phyloP scores from a whole-genome alignment of 2,329 filamentous ascomycete species.

The Colletotrichum acutatum region DNA sequence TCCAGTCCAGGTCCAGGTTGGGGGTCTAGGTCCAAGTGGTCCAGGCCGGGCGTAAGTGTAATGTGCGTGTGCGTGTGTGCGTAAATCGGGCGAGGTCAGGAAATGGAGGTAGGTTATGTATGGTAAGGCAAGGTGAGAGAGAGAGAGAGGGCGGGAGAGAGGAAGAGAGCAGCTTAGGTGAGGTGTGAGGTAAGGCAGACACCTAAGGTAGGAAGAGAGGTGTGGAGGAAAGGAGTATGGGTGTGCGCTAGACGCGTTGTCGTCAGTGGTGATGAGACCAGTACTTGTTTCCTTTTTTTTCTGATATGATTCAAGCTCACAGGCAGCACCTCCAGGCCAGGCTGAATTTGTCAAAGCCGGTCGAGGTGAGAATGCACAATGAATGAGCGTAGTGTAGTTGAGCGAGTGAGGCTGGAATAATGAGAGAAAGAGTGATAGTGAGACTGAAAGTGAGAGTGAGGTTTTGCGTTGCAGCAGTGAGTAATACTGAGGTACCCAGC shows the following conservation, averaged over 20 bases:
- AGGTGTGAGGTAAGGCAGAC: background rate
- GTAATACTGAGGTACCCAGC: background rate
- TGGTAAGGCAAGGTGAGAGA: background rate
- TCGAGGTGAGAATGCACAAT: background rate
- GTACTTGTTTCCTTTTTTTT: background rate
- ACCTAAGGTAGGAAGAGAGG: background rate
- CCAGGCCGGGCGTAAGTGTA: constrained; percentile 26
- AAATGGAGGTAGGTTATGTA: background rate
- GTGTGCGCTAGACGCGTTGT: constrained; percentile 3
- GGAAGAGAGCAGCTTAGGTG: background rate
- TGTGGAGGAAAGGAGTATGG: background rate
- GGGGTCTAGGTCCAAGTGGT: constrained; percentile 18
- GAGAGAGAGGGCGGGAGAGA: background rate
- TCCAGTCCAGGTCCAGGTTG: constrained; percentile 12
- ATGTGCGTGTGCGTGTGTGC: constrained; percentile 8
- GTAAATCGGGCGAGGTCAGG: background rate
- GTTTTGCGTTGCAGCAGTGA: background rate
- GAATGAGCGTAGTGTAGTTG: background rate
- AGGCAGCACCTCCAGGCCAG: background rate
- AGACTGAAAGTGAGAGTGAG: background rate
- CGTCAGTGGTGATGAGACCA: constrained; percentile 29
- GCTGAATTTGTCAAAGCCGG: background rate
- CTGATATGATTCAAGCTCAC: background rate
- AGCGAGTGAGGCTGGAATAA: background rate
- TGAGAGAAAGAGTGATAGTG: background rate